Evolutionary conservation across 352 stramenopile species (phyloP), one percentile per base, ranked within the genome.

Genomic region (Globisporangium carolinianum): DNA sequence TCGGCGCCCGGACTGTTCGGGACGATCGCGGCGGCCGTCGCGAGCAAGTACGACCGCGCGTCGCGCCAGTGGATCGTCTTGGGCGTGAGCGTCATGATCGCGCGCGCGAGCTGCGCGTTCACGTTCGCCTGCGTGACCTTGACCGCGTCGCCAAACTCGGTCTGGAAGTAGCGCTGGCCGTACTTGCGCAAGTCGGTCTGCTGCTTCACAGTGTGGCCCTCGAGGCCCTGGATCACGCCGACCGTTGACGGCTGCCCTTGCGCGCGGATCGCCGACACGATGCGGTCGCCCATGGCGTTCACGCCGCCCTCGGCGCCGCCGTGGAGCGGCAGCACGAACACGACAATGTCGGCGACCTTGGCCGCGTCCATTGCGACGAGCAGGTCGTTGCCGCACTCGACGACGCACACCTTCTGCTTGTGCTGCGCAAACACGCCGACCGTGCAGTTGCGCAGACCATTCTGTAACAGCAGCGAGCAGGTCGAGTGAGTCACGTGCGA

Each of bases 221-320:
- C 86, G 12, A 96, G 71, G 42, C 88, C 89, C 58, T 95, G 83
- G 54, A 96, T 76, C 24, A 95, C 71, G 12, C 89, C 89, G 15
- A 96, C 78, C 0, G 87, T 85, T 4, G 90, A 86, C 0, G 93
- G 94, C 35, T 98, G 61, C 37, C 95, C 94, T 62, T 98, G 94
- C 11, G 85, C 89, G 55, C 97, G 96, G 50, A 98, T 73, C 4
- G 92, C 90, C 50, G 86, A 92, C 51, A 98, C 71, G 43, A 98
- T 89, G 39, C 81, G 73, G 58, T 97, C 83, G 5, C 94, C 93
- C 51, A 85, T 69, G 12, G 81, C 63, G 61, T 96, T 96, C 43
- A 98, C 69, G 51, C 92, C 79, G 39, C 85, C 78, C 47, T 96
- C 91, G 5, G 83, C 79, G 51, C 93, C 86, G 54, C 86, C 68